Conservation (phyloP, 2,329 filamentous ascomycete genomes). For the Hypoxylon sp. region DNA sequence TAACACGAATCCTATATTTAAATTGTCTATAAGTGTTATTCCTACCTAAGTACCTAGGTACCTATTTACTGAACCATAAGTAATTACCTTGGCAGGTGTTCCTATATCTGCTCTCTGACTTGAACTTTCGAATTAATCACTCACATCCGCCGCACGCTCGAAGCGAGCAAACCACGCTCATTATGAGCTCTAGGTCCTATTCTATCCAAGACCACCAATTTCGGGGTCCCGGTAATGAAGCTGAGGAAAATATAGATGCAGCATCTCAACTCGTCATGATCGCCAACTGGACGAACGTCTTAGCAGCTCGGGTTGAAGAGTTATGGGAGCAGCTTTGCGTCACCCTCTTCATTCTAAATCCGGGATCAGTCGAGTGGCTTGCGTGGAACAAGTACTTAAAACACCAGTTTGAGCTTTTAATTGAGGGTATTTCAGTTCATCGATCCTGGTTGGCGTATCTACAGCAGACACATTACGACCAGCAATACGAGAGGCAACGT, state of each 20-base stretch:
- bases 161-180: background rate
- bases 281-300: constrained; percentile 10
- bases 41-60: too few relatives aligned
- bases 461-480: constrained; percentile 3
- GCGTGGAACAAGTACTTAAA: constrained; percentile 18
- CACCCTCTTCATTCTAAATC: background rate
- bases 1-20: background rate
- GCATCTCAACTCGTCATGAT: constrained; percentile 16
- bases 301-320: background rate
- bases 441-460: constrained; percentile 22
- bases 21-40: background rate
- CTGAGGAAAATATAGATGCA: background rate
- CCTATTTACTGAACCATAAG: too few relatives aligned
- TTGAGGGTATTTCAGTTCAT: constrained; percentile 6
- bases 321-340: background rate
- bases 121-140: background rate
- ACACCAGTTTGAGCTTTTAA: constrained; percentile 11
- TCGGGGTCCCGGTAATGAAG: background rate
- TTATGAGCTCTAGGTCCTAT: background rate
- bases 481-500: background rate
- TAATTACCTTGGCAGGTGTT: too few relatives aligned
- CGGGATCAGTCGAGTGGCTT: constrained; percentile 9
- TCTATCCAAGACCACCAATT: background rate
- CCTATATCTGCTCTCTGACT: background rate
- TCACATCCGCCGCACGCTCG: background rate